Evolutionary conservation across 768 basidiomycete genomes (phyloP), one percentile per base, ranked within the genome.

Genomic region (Scleroderma citrinum): DNA sequence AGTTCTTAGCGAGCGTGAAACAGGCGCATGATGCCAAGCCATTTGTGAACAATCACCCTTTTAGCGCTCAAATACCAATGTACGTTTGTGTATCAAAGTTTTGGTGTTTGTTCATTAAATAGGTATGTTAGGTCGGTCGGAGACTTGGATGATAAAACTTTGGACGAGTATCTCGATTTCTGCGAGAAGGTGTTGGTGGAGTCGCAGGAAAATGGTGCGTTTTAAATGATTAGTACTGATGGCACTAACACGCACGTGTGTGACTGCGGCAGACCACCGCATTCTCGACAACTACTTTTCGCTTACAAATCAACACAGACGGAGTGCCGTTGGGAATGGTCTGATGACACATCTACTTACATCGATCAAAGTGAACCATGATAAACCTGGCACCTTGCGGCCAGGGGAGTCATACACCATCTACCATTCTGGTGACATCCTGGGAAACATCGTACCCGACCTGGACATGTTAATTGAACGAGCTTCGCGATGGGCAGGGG

Each of bases 151-250:
- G 75, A 73, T 20, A 62, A 61, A 26, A 71, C 71, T 59, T 62
- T 87, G 45, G 87, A 89, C 55, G 71, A 72, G 24, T 90, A 87
- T 60, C 64, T 90, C 35, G 65, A 63, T 20, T 87, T 89, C 55
- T 85, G 85, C 59, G 75, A 81, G 59, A 68, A 63, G 26, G 78
- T 77, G 21, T 57, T 89, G 52, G 48, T 75, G 8, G 67, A 66
- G 26, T 49, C 57, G 46, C 63, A 56, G 44, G 56, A 39, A 30
- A 53, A 56, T 30, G 66, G 69, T 61, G 59, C 51, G 52, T 52
- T 50, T 48, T 49, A 50, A 45, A 13, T 35, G 35, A 6, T 26
- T 16, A 7, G n/a, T 29, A 7, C 5, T 29, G 38, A 11, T 7
- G n/a, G n/a, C n/a, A n/a, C 24, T 14, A 26, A 16, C 10, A 23